Base-by-base conservation (phyloP, 2,329 filamentous ascomycete species). In the Aspergillus eucalypticola region DNA sequence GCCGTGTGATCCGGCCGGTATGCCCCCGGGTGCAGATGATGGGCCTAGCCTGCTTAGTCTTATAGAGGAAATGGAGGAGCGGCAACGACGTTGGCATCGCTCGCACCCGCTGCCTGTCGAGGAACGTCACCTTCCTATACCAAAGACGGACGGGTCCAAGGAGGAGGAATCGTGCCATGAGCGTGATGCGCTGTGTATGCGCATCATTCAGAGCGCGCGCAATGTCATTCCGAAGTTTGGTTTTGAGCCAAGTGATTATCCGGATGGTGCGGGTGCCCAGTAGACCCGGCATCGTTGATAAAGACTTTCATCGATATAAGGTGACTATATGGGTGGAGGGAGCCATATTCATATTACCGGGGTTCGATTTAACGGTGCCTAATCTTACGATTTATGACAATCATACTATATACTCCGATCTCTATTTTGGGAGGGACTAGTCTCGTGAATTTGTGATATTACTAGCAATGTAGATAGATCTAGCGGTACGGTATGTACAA, bases 31-130 rank as follows among this genome's bases (percentile, higher is more conserved):
- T 64, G 70, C 71, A n/a, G 66, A 67, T 8, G 67, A 68, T 53
- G 69, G 67, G 46, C 78, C 74, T 7, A 73, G 68, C 46, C 59
- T 81, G 2, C 63, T 78, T 5, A 69, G 71, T 8, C 70, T 80
- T 15, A 71, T 79, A 35, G 67, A 71, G 48, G 76, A 78, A 54
- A 68, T 81, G 56, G 78, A 80, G 51, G 64, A 72, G 32, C 76
- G 79, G 13, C 79, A 81, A 60, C 74, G 73, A 17, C 71, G 69
- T 59, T 79, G 76, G 75, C 79, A 81, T 71, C 62, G 63, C 44
- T 66, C 67, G 11, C 69, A 70, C 48, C 69, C 70, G 3, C 46
- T 68, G 2, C 21, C 59, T 6, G 49, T 27, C 15, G 55, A 56
- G 29, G 63, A 65, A 29, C 62, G 61, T 17, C 29, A 66, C 11